These are phyloP conservation scores for Salicornia ramosissima DNA, from an alignment of 148 eudicot genomes.

Conservation along the genomic window DNA sequence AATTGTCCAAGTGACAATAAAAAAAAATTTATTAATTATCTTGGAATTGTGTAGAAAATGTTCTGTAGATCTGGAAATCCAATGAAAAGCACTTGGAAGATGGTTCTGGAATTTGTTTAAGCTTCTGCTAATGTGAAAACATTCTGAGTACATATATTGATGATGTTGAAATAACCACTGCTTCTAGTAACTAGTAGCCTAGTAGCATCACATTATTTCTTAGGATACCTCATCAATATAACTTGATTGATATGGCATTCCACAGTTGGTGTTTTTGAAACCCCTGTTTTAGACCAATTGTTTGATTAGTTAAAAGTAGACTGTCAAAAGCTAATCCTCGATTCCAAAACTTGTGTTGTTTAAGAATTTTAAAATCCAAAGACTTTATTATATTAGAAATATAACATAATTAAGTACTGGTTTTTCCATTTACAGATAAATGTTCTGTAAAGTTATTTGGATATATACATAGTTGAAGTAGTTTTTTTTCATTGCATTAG, in stretches of 20 bases:
- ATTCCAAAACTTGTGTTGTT: too few species aligned
- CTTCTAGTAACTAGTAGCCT: not conserved
- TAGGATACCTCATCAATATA: not conserved
- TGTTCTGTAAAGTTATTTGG: not conserved
- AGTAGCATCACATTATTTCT: not conserved
- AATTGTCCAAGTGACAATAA: not conserved
- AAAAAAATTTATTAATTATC: too few species aligned
- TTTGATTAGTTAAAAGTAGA: too few species aligned
- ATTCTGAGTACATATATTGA: not conserved
- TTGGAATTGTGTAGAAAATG: not conserved
- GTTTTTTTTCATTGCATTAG: too few species aligned
- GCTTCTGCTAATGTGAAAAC: not conserved
- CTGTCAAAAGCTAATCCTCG: too few species aligned
- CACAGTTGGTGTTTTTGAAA: not conserved
- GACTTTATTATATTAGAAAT: not conserved
- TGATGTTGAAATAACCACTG: constrained; percentile 1
- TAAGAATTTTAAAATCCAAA: too few species aligned
- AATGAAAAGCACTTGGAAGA: constrained; percentile 6
- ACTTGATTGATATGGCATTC: constrained; percentile 7
- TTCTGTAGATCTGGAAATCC: not conserved
- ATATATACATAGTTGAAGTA: too few species aligned
- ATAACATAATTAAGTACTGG: not conserved
- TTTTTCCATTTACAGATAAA: not conserved
- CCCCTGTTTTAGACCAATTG: not conserved
- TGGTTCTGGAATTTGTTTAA: not conserved